phyloP scores from a whole-genome alignment of 2,329 filamentous ascomycete species.

The Tolypocladium ophioglossoides region DNA sequence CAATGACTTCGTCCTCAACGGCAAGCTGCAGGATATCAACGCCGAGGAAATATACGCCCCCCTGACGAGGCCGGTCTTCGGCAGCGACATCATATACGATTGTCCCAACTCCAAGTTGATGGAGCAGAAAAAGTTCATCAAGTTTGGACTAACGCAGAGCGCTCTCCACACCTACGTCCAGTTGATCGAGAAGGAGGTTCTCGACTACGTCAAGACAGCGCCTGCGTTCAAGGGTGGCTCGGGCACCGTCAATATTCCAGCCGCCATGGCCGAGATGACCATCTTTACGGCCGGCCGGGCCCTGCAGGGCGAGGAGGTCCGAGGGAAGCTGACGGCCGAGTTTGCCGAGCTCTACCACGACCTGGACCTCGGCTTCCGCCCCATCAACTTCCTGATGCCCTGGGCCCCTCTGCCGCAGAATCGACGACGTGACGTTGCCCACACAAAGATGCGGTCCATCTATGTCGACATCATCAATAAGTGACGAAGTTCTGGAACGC shows the following conservation, averaged over 20 bases:
- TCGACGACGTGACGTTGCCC: conserved; percentile 40
- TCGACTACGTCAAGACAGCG: conserved; percentile 48
- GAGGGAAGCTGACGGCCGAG: conserved; percentile 57
- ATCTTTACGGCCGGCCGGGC: conserved; percentile 72
- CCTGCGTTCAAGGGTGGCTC: conserved; percentile 46
- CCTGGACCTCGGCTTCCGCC: conserved; percentile 63
- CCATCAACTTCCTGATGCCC: conserved; percentile 74
- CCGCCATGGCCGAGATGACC: conserved; percentile 63
- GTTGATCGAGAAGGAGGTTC: conserved; percentile 59
- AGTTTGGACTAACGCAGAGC: conserved; percentile 56
- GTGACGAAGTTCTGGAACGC: too few relatives aligned
- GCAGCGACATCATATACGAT: conserved; percentile 72
- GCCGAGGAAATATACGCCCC: conserved; percentile 44
- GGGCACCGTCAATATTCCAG: conserved; percentile 55
- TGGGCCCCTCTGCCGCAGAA: conserved; percentile 73
- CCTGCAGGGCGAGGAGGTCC: conserved; percentile 67
- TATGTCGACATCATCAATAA: too few relatives aligned
- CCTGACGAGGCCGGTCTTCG: conserved; percentile 51
- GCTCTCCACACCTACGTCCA: conserved; percentile 57
- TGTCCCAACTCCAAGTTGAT: conserved; percentile 77
- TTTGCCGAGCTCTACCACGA: conserved; percentile 73
- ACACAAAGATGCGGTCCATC: too few relatives aligned
- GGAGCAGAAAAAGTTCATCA: conserved; percentile 83
- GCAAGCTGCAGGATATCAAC: conserved; percentile 39
- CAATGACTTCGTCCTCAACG: conserved; percentile 47